Conservation (phyloP, 257 asterid genomes). For the Agastache rugosa region DNA sequence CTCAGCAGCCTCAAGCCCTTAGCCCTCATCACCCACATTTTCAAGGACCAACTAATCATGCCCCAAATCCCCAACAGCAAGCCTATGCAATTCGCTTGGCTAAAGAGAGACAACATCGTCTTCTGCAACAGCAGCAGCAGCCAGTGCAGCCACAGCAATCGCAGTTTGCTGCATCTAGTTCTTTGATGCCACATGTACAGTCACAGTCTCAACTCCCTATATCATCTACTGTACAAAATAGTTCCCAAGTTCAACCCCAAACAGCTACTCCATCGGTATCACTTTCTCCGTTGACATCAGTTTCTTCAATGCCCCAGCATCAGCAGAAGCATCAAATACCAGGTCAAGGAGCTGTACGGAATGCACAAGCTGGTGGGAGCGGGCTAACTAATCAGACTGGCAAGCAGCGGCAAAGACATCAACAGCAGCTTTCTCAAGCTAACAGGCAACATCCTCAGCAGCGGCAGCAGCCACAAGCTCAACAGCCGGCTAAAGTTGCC, state of each 20-base stretch:
- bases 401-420: constrained; percentile 54
- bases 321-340: constrained; percentile 71
- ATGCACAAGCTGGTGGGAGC: constrained; percentile 58
- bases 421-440: constrained; percentile 49
- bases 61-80: constrained; percentile 70
- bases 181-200: constrained; percentile 68
- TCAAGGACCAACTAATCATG: constrained; percentile 69
- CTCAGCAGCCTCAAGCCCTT: constrained; percentile 52
- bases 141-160: constrained; percentile 40
- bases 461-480: constrained; percentile 68
- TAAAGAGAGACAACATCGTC: constrained; percentile 81
- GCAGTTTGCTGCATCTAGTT: constrained; percentile 61
- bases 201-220: constrained; percentile 66
- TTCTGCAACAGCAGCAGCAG: constrained; percentile 34
- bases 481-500: constrained; percentile 64
- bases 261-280: constrained; percentile 55
- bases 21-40: constrained; percentile 56
- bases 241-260: constrained; percentile 61
- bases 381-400: constrained; percentile 43
- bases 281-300: constrained; percentile 55
- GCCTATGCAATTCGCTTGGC: constrained; percentile 78
- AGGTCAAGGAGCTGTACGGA: constrained; percentile 61
- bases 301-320: constrained; percentile 61
- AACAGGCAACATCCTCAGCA: constrained; percentile 60
- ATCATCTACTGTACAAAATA: constrained; percentile 66